Base-by-base conservation (phyloP, 2,329 filamentous ascomycete genomes). In the Eutypa lata region DNA sequence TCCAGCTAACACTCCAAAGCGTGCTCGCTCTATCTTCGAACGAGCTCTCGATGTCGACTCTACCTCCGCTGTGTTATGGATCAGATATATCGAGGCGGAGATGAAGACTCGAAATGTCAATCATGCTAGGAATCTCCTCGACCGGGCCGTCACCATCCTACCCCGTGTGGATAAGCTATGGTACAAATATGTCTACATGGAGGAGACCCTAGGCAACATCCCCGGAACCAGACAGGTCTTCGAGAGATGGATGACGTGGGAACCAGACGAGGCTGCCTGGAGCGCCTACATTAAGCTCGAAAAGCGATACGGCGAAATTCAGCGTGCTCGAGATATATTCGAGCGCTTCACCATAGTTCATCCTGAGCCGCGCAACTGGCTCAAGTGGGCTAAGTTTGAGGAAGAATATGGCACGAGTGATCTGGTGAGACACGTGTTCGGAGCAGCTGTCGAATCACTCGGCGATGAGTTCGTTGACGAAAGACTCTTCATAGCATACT, bases 141-240 rank as follows among this genome's bases (percentile, higher is more conserved):
- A 99, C 70, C 87, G 94, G 51, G 92, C 94, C n/a, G 90, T 97
- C 50, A 91, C 91, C 1, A 90, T 95, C 52, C 77, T 97, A 38
- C 94, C 94, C 5, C 81, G 94, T 53, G 84, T 97, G 40, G 91
- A 97, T 70, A 97, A 97, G 78, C 76, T 99, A 33, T 99, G 94
- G 94, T 99, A 96, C 78, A 97, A 97, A 71, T 99, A 97, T 77
- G 91, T 96, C 24, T 96, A 96, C 70, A 95, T 96, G 88, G 93
- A 97, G 76, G 94, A 99, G 80, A 97, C 93, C 74, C 81, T 99
- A 51, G 91, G 91, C 7, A 97, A 99, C 65, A 87, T 99, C 47
- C 86, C 92, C 3, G 94, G 93, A 35, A 95, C 91, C 2, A 80
- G 94, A 53, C 90, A 96, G 63, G 90, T 97, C 0, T 99, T 97